Evolutionary conservation across 75 land plant species (phyloP).

Genomic region (Cupressus sempervirens): DNA sequence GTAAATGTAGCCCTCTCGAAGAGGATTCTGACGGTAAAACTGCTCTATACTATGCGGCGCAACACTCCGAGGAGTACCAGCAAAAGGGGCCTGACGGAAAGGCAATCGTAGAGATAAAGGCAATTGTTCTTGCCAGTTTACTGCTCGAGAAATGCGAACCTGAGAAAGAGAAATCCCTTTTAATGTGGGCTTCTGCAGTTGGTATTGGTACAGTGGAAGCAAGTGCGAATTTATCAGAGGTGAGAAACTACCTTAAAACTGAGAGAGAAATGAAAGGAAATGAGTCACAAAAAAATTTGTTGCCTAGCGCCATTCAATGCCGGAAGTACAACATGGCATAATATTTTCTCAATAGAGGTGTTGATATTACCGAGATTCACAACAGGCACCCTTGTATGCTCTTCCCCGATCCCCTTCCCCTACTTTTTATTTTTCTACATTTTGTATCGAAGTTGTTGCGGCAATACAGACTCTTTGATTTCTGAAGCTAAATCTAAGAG

Average conservation of each 20-base stretch:
- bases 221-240: not conserved
- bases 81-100: too few species aligned
- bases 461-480: too few species aligned
- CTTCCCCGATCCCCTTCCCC: not conserved
- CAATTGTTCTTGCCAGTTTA: not conserved
- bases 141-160: not conserved
- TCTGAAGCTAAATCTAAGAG: too few species aligned
- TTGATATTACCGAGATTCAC: not conserved
- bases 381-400: not conserved
- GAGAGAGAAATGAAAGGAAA: too few species aligned
- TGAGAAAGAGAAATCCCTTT: not conserved
- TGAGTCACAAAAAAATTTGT: not conserved
- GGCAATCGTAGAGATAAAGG: not conserved
- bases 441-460: too few species aligned
- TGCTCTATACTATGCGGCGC: not conserved
- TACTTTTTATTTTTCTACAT: too few species aligned
- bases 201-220: not conserved
- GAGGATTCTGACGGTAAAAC: not conserved
- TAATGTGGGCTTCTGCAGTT: not conserved
- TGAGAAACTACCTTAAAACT: not conserved
- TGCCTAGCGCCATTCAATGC: not conserved
- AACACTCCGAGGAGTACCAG: too few species aligned
- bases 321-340: not conserved
- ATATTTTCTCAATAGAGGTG: not conserved
- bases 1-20: not conserved